Evolutionary conservation across 192 early-diverging fungal species (phyloP).

Genomic region (Pilobolus umbonatus): DNA sequence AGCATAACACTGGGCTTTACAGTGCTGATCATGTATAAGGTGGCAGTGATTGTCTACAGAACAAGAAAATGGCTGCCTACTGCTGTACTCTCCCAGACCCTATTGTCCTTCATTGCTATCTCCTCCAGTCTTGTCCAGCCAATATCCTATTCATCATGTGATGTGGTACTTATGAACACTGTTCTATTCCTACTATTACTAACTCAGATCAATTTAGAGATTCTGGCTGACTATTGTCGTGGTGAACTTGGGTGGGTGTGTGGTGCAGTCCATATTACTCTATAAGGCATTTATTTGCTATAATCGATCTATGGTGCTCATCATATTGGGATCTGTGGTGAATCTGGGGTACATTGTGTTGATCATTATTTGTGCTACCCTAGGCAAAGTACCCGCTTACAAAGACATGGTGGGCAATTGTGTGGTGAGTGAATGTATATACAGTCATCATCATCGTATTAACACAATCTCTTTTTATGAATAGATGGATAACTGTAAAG

Average conservation of each 20-base stretch:
- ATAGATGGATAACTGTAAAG: constrained; percentile 24
- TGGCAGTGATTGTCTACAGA: background rate
- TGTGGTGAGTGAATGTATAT: constrained; percentile 6
- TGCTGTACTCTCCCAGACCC: constrained; percentile 16
- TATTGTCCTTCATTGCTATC: constrained; percentile 19
- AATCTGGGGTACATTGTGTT: constrained; percentile 26
- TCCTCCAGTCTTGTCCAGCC: constrained; percentile 23
- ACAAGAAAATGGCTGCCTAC: constrained; percentile 21
- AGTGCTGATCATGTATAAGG: constrained; percentile 16
- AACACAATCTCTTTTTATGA: background rate
- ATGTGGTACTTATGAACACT: constrained; percentile 13
- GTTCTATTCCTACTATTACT: background rate
- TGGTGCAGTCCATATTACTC: constrained; percentile 27
- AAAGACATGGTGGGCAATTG: constrained; percentile 29
- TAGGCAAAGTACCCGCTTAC: constrained; percentile 14
- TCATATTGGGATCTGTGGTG: constrained; percentile 18
- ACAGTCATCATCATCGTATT: background rate
- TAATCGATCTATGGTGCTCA: constrained; percentile 18
- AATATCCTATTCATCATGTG: constrained; percentile 12
- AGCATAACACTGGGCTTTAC: constrained; percentile 16
- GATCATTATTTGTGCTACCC: constrained; percentile 22
- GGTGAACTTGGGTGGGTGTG: constrained; percentile 31
- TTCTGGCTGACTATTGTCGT: constrained; percentile 30
- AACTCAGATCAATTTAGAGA: constrained; percentile 10
- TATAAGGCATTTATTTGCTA: constrained; percentile 35